Evolutionary conservation across 495 filamentous ascomycete genomes (phyloP), one percentile per base, ranked within the genome.

Genomic region (Geoglossum glabrum): DNA sequence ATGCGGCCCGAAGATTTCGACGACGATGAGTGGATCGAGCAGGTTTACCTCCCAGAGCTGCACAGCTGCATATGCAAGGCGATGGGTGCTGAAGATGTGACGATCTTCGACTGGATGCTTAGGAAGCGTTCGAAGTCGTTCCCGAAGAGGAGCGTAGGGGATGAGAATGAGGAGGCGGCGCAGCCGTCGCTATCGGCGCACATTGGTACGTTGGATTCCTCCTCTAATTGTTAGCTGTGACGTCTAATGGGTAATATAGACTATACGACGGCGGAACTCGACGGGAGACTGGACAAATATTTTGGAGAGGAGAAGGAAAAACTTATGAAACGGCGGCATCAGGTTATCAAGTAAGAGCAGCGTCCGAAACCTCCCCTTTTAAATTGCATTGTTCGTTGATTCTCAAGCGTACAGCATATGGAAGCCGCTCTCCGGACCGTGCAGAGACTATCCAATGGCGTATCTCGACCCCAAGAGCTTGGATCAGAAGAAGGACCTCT

Each of bases 41-140:
- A 43, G 27, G 50, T 56, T 23, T 60, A 55, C 38, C 58, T 60
- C 23, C 58, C 58, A 23, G 58, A 60, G 49, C 28, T 60, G 34
- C 58, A 60, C 30, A 40, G 50, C 7, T 31, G 19, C 9, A 33
- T 60, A 11, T 56, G 58, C 25, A 34, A 56, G 51, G n/a, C 50
- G 7, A 30, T 60, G 21, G 58, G 58, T n/a, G 58, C 49, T 17
- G 30, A 60, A 17, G 58, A 60, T 21, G 51, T 60, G 4, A 56
- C 50, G 5, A 45, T 60, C 21, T 60, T 60, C 40, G 58, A 60
- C 26, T 60, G 49, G 50, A 60, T 60, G 58, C 10, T 60, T 33
- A 57, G 58, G 58, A 60, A 60, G 34, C 26, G 58, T 21, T 50
- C 50, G 49, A n/a, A 25, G 58, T 55, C 45, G 10, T 60, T 60